Conservation (phyloP, 2,329 filamentous ascomycete species). For the Phaeoacremonium minimum region DNA sequence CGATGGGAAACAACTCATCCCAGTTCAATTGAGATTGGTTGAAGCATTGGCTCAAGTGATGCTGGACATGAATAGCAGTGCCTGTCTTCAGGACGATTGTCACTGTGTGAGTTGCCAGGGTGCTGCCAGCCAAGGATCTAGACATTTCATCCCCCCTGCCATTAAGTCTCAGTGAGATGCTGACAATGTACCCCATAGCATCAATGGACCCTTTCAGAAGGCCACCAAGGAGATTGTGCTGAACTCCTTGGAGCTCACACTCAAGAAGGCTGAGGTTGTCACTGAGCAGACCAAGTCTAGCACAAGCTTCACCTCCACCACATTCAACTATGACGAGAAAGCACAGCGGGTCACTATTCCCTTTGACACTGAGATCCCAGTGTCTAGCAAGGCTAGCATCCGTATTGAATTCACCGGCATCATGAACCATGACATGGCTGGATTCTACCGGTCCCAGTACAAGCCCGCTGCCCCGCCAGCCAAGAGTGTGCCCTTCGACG, state of each 20-base stretch:
- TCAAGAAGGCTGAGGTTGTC: constrained; percentile 60
- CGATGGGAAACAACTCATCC: too few species aligned
- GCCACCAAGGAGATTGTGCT: constrained; percentile 73
- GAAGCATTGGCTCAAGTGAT: too few species aligned
- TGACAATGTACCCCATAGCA: constrained; percentile 38
- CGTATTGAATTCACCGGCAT: constrained; percentile 63
- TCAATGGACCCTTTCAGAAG: constrained; percentile 69
- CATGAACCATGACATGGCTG: constrained; percentile 93
- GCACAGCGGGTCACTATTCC: constrained; percentile 77
- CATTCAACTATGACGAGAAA: constrained; percentile 76
- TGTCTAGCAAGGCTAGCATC: constrained; percentile 61
- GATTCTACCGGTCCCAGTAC: constrained; percentile 86
- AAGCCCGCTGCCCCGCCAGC: constrained; percentile 71
- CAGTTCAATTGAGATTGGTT: too few species aligned
- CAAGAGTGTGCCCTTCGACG: constrained; percentile 72
- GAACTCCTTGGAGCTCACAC: constrained; percentile 80
- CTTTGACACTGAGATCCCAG: constrained; percentile 66
- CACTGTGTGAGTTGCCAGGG: too few species aligned
- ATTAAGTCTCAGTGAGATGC: background rate
- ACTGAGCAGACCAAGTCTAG: constrained; percentile 54
- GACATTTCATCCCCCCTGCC: constrained; percentile 7
- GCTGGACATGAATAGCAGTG: background rate
- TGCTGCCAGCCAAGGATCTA: too few species aligned
- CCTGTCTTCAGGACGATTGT: constrained; percentile 1
- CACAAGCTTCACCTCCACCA: constrained; percentile 54